Base-by-base conservation (phyloP, 768 basidiomycete genomes). In the Collybia sp. region DNA sequence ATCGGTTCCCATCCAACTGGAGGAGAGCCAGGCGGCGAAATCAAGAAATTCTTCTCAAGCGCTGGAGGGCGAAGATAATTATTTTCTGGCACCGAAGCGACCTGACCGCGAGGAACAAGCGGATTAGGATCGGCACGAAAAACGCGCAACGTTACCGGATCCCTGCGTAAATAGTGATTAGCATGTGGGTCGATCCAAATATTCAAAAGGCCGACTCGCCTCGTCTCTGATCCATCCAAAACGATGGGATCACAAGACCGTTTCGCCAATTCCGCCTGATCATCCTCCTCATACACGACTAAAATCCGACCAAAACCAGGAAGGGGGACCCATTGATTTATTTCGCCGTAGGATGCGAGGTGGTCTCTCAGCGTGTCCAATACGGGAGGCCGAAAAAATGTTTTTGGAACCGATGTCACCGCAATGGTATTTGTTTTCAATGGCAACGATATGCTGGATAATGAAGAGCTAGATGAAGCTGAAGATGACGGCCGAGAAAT, bases 21-120 rank as follows among this genome's bases (percentile, higher is more conserved):
- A 0, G 96, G 96, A 0, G 93, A 96, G 4, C 96, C 96, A 3
- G 96, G 96, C 0, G 96, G 96, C 0, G 96, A 98, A 52, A 99
- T 94, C 40, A 99, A 76, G 67, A 97, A 98, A 68, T 98, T 98
- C 67, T 92, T 92, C 55, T 93, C 88, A 33, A 83, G 54, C 0
- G 76, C 67, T 0, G 95, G 95, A 0, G 93, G 92, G 35, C 74
- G 78, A 31, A 94, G 77, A 56, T 83, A 81, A 54, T 75, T 69
- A n/a, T 59, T 64, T 33, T 64, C 67, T 16, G 72, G 70, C n/a
- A 73, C 56, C 50, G 55, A 42, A 46, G 42, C 54, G 32, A 57
- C 56, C 12, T 59, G 57, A 18, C 60, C 60, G 17, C 51, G 55
- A 2, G 63, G 64, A 44, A 75, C 67, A 40, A 89, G 63, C 2